phyloP scores from a whole-genome alignment of 176 grass and related monocot genomes.

The Thinopyrum elongatum region DNA sequence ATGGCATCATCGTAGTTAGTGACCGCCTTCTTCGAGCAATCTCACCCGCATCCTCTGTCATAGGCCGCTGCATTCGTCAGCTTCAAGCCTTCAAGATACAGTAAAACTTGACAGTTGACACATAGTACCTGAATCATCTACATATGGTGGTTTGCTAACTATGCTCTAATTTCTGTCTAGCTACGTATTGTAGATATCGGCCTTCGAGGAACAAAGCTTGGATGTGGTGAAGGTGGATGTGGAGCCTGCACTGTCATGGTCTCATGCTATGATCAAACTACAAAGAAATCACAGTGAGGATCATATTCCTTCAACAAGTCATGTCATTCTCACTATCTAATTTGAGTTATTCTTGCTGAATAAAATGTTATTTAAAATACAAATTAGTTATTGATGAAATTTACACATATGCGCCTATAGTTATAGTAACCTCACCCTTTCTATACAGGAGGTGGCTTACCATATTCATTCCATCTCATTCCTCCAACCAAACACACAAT shows the following conservation, averaged over 20 bases:
- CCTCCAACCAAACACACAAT: background rate
- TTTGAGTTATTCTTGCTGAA: background rate
- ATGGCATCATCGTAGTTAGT: background rate
- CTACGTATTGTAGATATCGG: constrained; percentile 55
- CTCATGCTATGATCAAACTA: constrained; percentile 69
- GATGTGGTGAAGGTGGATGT: constrained; percentile 96
- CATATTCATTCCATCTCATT: background rate
- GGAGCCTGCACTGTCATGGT: constrained; percentile 95
- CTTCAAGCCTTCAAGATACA: background rate
- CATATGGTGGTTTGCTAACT: background rate
- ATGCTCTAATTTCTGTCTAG: constrained; percentile 14
- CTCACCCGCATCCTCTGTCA: background rate
- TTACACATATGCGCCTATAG: background rate
- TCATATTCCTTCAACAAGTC: constrained; percentile 19
- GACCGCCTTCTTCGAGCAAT: background rate
- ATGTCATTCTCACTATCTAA: background rate
- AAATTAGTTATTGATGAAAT: background rate
- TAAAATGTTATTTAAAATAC: background rate
- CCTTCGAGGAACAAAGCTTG: constrained; percentile 89
- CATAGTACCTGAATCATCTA: background rate
- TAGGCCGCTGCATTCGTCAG: background rate
- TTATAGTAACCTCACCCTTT: background rate
- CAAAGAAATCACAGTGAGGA: constrained; percentile 72
- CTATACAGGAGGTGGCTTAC: background rate
- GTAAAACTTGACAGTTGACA: background rate